Base-by-base conservation (phyloP, 2,329 filamentous ascomycete genomes). In the Leptodontidium sp. region DNA sequence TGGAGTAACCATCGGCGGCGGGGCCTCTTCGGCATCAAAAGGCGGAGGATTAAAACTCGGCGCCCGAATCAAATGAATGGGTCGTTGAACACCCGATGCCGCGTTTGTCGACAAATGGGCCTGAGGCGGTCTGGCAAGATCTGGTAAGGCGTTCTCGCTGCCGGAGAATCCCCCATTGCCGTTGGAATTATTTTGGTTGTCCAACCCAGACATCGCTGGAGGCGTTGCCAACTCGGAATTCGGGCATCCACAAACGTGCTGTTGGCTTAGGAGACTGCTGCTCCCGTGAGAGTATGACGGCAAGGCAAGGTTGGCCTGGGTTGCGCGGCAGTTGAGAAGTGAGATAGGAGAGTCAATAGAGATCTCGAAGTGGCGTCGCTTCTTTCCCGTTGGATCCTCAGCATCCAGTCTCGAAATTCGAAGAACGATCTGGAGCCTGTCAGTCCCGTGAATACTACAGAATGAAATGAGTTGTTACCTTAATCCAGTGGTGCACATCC, bases 271-370 rank as follows among this genome's bases (percentile, higher is more conserved):
- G 7, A 78, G 80, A 38, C 80, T 78, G 26, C 78, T 75, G 65
- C 85, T 81, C 7, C 86, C 84, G 45, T 83, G 84, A n/a, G 84
- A 86, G 76, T 93, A 93, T 12, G 90, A 88, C 4, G 91, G 91
- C 1, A 93, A 84, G 24, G 88, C 87, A 64, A 88, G 90, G 76
- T 93, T 92, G 52, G 88, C 88, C 78, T 90, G 88, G 3, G 90
- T 91, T 53, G 91, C 90, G 69, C 88, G 88, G 80, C 91, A 93
- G 11, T 89, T 92, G 17, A 93, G 86, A 71, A 93, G 90, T 75
- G 92, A 90, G 78, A 93, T 91, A 1, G 90, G 90, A 0, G 90
- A 93, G 78, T 93, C 90, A 72, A 93, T 93, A 17, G 90, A 92
- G 66, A 93, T 93, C 75, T 93, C 91, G 72, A 93, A 93, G 76